A percentile compares a stretch with the other conserved stretches of the same genome.
phyloP scores from a whole-genome alignment of 345 rosid species.

The Citropsis articulata region DNA sequence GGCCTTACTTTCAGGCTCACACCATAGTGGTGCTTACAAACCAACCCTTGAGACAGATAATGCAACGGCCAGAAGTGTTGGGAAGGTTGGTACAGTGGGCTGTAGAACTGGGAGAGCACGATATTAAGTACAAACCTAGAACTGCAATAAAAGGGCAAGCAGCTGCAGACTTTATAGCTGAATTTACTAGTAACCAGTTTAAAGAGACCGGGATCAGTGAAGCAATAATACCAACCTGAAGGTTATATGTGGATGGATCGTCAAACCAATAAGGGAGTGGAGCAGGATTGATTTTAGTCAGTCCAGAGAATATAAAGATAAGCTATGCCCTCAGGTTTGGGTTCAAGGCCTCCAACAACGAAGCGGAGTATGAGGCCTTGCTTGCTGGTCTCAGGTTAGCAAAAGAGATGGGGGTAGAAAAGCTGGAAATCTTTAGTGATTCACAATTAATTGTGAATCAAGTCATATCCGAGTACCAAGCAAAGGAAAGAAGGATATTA shows the following conservation, averaged over 20 bases:
- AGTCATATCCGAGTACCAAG: no score
- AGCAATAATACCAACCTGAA: rapidly evolving
- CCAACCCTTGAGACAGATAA: background rate
- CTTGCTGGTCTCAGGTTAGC: no score
- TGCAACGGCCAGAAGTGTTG: rapidly evolving
- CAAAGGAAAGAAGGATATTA: no score
- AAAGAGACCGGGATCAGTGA: rapidly evolving
- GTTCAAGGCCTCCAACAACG: background rate
- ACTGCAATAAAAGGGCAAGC: background rate
- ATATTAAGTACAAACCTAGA: no score
- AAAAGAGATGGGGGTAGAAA: no score
- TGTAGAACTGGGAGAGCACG: background rate
- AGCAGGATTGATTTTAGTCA: no score
- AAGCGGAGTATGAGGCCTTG: no score
- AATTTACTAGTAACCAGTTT: no score
- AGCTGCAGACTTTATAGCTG: rapidly evolving
- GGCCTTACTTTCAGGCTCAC: background rate
- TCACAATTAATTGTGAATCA: no score
- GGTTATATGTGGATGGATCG: background rate
- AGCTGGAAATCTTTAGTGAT: no score
- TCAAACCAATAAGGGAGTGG: no score
- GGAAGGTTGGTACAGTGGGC: no score
- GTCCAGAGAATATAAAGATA: rapidly evolving
- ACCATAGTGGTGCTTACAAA: background rate
- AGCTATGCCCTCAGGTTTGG: rapidly evolving